Evolutionary conservation across 2,329 filamentous ascomycete genomes (phyloP).

Genomic region (Cytospora piceae): DNA sequence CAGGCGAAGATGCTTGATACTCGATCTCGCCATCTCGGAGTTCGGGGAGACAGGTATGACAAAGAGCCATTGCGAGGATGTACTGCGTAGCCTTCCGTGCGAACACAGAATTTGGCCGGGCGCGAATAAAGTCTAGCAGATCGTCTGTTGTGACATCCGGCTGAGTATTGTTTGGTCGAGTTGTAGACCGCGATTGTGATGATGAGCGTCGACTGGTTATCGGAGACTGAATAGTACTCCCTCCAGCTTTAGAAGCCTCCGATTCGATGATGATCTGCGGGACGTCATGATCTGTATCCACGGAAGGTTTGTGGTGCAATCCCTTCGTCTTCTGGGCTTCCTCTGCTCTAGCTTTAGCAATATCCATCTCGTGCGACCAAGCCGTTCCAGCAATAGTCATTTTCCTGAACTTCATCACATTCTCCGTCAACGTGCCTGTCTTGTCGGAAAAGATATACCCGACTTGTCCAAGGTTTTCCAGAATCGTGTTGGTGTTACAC

Average conservation of each 20-base stretch:
- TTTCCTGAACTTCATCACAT: constrained; percentile 93
- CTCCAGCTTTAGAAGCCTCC: constrained; percentile 24
- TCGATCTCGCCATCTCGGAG: constrained; percentile 62
- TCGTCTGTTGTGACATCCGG: constrained; percentile 70
- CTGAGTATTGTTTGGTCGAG: constrained; percentile 53
- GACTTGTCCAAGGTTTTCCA: constrained; percentile 91
- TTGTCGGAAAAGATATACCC: constrained; percentile 93
- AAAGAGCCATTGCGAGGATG: constrained; percentile 81
- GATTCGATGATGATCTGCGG: constrained; percentile 27
- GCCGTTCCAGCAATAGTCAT: constrained; percentile 87
- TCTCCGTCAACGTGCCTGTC: constrained; percentile 92
- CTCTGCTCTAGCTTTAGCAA: constrained; percentile 45
- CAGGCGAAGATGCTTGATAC: constrained; percentile 88
- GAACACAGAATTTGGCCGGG: constrained; percentile 76
- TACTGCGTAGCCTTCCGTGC: constrained; percentile 80
- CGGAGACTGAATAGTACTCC: constrained; percentile 33
- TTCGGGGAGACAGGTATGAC: constrained; percentile 90
- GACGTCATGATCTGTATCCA: neutral
- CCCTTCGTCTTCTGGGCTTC: constrained; percentile 32
- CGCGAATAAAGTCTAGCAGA: constrained; percentile 75
- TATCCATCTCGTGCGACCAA: constrained; percentile 82
- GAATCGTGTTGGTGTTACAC: constrained; percentile 91
- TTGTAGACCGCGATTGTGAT: constrained; percentile 54
- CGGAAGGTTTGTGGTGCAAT: constrained; percentile 36
- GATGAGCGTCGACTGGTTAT: constrained; percentile 49